Evolutionary conservation across 208 protist species (phyloP), one percentile per base, ranked within the genome.

Genomic region (Acanthamoeba polyphaga): DNA sequence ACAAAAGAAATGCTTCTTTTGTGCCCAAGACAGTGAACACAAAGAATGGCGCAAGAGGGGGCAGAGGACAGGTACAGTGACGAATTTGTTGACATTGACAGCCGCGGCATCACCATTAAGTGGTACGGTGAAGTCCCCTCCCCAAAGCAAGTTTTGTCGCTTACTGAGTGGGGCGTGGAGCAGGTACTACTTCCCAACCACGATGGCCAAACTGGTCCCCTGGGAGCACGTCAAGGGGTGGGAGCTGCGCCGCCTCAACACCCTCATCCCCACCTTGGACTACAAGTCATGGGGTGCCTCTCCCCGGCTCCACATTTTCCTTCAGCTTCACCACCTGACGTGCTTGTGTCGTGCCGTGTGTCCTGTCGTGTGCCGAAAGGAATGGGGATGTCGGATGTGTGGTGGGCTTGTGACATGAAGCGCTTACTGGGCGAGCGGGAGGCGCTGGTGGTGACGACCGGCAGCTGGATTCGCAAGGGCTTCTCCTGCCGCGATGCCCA

Each of bases 391-490:
- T 80, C 70, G 5, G 32, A 82, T 22, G 74, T 82, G 74, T 82
- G 74, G 74, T 82, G 74, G 43, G 74, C 74, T 3, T 82, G 74
- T 19, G 74, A 82, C 74, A 82, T 82, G 74, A n/a, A 34, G 74
- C 32, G 74, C 15, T 53, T 29, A 10, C 19, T 29, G 17, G 38
- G 32, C 17, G 43, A 82, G 4, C 29, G 22, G 3, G 38, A 22
- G 22, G 24, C 0, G 19, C 22, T 82, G 43, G 38, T 82, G 22
- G 3, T 82, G 22, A 82, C 74, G 17, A 82, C 74, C 8, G 74
- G 74, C 43, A 82, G 74, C 74, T 82, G 74, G 74, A 82, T 82
- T 8, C 74, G 74, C 6, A 82, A 82, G 38, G 74, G 74, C 74
- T 82, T 82, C 46, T 82, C 74, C 17, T 82, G 74, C 74, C 32